phyloP scores from a whole-genome alignment of 2,329 filamentous ascomycete genomes.

The Teratosphaeria epicoccoides region DNA sequence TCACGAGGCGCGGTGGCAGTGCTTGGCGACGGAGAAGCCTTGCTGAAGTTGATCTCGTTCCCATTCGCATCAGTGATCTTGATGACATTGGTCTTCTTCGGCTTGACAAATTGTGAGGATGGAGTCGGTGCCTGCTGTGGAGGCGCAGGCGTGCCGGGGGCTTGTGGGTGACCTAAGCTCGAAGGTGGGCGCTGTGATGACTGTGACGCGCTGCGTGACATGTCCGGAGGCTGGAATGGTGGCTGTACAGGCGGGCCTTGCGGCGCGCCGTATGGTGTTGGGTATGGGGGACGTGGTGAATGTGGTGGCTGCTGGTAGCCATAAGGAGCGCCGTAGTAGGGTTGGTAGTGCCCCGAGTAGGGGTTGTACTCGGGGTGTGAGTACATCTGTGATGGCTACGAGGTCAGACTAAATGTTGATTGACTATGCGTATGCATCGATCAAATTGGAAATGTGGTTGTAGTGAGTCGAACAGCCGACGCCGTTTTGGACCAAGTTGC shows the following conservation, averaged over 20 bases:
- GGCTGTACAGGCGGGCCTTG: conserved; percentile 34
- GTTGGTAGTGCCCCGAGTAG: conserved; percentile 32
- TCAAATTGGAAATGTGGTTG: neutral
- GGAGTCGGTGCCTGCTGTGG: conserved; percentile 7
- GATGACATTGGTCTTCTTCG: conserved; percentile 58
- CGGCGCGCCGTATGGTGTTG: conserved; percentile 40
- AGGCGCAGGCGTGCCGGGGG: conserved; percentile 24
- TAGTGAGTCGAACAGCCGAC: neutral
- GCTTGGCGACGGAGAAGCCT: conserved; percentile 46
- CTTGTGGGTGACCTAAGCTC: conserved; percentile 47
- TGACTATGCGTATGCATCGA: conserved; percentile 34
- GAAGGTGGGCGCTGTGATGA: conserved; percentile 54
- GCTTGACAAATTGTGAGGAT: conserved; percentile 47
- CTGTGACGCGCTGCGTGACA: conserved; percentile 78
- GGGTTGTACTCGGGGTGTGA: conserved; percentile 46
- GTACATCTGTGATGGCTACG: conserved; percentile 30
- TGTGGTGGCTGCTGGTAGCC: conserved; percentile 40
- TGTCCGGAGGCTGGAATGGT: conserved; percentile 51
- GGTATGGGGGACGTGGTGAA: conserved; percentile 35
- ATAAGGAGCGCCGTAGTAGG: conserved; percentile 32
- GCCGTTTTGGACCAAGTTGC: neutral
- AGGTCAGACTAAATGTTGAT: conserved; percentile 30
- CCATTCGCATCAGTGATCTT: conserved; percentile 76
- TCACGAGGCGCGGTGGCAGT: conserved; percentile 47
- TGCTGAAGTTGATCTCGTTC: conserved; percentile 60